These are phyloP conservation scores for Aureobasidium sp. DNA, from an alignment of 2,329 filamentous ascomycete species.

Conservation along the genomic window DNA sequence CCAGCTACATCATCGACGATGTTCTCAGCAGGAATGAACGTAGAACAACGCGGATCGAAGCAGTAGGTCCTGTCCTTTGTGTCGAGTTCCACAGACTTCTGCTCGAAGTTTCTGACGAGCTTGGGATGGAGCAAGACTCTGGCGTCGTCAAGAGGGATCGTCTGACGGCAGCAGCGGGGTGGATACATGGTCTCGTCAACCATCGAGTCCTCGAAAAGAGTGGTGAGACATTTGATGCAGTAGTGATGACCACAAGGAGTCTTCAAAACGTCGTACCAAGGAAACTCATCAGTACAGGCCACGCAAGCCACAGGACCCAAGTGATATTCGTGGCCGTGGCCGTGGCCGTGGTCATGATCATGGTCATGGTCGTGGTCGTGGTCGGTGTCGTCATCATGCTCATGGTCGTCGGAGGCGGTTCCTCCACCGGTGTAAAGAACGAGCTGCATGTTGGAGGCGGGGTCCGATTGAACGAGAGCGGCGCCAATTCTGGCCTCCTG, in stretches of 20 bases:
- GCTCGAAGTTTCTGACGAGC: slow-evolving; percentile 33
- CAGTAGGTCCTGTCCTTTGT: slow-evolving; percentile 49
- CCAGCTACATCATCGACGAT: slow-evolving; percentile 32
- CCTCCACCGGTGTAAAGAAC: neutral
- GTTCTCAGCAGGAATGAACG: slow-evolving; percentile 37
- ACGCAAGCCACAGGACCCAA: neutral
- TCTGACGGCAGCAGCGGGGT: slow-evolving; percentile 45
- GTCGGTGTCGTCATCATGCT: neutral
- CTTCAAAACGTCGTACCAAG: slow-evolving; percentile 24
- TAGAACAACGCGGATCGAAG: slow-evolving; percentile 35
- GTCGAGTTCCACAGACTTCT: slow-evolving; percentile 44
- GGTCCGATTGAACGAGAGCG: neutral
- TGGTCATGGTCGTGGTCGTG: neutral
- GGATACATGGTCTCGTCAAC: slow-evolving; percentile 49
- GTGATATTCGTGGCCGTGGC: no score
- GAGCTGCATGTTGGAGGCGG: neutral
- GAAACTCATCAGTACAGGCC: neutral
- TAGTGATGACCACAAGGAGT: slow-evolving; percentile 41
- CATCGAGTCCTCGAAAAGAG: slow-evolving; percentile 40
- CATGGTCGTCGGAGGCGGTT: neutral
- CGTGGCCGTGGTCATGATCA: no score
- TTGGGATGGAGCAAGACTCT: slow-evolving; percentile 32
- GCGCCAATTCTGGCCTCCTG: neutral
- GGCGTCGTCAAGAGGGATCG: slow-evolving; percentile 34
- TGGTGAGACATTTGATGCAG: slow-evolving; percentile 43